Conservation (phyloP, 441 rosid species). For the Bruguiera hainesii region DNA sequence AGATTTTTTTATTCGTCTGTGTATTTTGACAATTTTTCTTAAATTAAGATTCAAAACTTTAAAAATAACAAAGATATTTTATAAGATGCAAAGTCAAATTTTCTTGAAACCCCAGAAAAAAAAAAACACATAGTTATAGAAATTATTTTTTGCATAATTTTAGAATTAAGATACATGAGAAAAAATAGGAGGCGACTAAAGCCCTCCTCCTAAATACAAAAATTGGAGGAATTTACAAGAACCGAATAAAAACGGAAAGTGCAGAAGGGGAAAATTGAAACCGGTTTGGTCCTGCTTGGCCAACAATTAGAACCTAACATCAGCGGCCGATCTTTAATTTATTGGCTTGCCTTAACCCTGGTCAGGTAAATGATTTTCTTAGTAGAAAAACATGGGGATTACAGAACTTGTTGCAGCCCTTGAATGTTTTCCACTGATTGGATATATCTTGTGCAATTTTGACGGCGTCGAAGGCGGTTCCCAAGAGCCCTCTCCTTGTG, state of each 20-base stretch:
- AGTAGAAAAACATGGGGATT: conserved; percentile 45
- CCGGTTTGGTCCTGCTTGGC: not conserved
- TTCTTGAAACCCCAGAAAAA: too few species aligned
- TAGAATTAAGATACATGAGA: conserved; percentile 9
- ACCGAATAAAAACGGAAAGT: not conserved
- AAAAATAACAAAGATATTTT: too few species aligned
- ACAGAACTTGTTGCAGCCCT: conserved; percentile 21
- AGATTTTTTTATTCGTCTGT: too few species aligned
- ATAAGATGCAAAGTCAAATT: too few species aligned
- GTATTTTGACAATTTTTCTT: too few species aligned
- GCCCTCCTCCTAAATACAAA: conserved; percentile 18
- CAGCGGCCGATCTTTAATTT: not conserved
- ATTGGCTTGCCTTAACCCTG: not conserved
- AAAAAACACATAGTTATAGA: not conserved
- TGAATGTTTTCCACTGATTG: conserved; percentile 43
- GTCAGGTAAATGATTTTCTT: conserved; percentile 14
- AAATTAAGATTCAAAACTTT: too few species aligned
- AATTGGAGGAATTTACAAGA: conserved; percentile 46
- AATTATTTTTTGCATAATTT: conserved; percentile 25
- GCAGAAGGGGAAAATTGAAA: not conserved
- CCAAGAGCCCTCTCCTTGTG: conserved; percentile 74
- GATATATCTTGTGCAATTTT: conserved; percentile 64
- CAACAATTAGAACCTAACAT: conserved; percentile 11
- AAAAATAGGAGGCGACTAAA: conserved; percentile 11
- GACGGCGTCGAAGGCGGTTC: conserved; percentile 75